Evolutionary conservation across 176 grass and related monocot species (phyloP), one percentile per base, ranked within the genome.

Genomic region (Avena eriantha): DNA sequence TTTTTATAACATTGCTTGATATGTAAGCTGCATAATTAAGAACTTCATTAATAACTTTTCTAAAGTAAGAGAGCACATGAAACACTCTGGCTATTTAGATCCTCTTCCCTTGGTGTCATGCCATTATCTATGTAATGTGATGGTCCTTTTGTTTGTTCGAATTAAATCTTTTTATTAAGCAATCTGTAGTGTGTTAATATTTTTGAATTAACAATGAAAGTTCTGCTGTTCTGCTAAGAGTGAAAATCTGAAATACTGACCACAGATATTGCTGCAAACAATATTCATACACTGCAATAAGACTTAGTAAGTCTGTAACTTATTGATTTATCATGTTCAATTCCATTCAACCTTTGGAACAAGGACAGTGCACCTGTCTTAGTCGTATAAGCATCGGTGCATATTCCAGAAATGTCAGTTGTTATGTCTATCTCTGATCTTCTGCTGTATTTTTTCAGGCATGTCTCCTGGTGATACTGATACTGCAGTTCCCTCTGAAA

Each of bases 401-500:
- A 80, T 83, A 87, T 23, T 10, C 36, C 26, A 24, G 3, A 87
- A 57, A 56, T 74, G 50, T 31, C 1, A 48, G 16, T 79, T 73
- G 35, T 19, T 70, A 73, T 74, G 48, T 57, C 46, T 89, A 70
- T 47, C 59, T 17, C 15, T 80, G 39, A 56, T 84, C 58, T 51
- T 69, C 49, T 69, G 36, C 12, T 17, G 4, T 82, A 41, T 69
- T 79, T 60, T 91, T 60, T 83, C 56, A 95, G 93, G 88, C 79
- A 71, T 93, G 10, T 90, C 81, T 91, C 87, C 84, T 85, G 79
- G 41, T 85, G 87, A 86, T 77, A 80, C 12, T 57, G 11, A 66
- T 77, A 71, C 12, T 50, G 23, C 75, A 82, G 18, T 80, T 33
- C 84, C 77, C 14, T 77, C 23, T 90, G 74, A 89, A 54, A 82